Percentiles rank a stretch among this genome's conserved stretches.
Evolutionary conservation across 306 rosid species (phyloP).

Genomic region (Trifolium dubium): DNA sequence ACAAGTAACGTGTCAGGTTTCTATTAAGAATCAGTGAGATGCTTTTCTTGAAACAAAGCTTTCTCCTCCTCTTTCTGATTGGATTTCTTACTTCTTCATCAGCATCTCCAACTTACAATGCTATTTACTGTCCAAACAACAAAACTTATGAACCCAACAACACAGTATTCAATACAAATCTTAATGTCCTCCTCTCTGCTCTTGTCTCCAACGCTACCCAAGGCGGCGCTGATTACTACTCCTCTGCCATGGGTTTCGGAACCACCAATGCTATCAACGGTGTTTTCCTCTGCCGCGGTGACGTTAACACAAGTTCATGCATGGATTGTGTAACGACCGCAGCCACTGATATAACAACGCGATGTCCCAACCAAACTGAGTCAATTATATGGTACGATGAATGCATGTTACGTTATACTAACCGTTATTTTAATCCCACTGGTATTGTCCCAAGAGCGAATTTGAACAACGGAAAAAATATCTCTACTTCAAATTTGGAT

Average conservation of each 20-base stretch:
- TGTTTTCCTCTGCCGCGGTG: constrained; percentile 62
- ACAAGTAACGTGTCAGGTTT: not conserved
- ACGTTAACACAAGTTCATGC: constrained; percentile 39
- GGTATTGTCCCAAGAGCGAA: not conserved
- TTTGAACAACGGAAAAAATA: not conserved
- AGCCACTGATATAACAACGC: not conserved
- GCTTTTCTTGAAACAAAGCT: no score
- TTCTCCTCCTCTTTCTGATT: constrained; percentile 30
- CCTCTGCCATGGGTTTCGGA: constrained; percentile 25
- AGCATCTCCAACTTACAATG: constrained; percentile 30
- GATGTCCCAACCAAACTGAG: constrained; percentile 49
- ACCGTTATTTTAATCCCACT: constrained; percentile 15
- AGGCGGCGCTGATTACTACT: constrained; percentile 34
- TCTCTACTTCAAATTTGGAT: constrained; percentile 3
- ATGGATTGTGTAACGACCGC: constrained; percentile 49
- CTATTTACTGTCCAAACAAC: constrained; percentile 31
- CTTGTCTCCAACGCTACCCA: constrained; percentile 46
- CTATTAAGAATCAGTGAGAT: not conserved
- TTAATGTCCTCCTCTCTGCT: constrained; percentile 46
- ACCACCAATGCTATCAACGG: constrained; percentile 41
- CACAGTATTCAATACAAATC: constrained; percentile 46
- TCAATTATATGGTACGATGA: constrained; percentile 54
- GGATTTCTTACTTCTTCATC: not conserved
- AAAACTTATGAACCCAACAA: constrained; percentile 38
- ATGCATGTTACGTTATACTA: constrained; percentile 56